These are phyloP conservation scores for Tolypocladium sp. DNA, from an alignment of 2,329 filamentous ascomycete species.

Conservation along the genomic window DNA sequence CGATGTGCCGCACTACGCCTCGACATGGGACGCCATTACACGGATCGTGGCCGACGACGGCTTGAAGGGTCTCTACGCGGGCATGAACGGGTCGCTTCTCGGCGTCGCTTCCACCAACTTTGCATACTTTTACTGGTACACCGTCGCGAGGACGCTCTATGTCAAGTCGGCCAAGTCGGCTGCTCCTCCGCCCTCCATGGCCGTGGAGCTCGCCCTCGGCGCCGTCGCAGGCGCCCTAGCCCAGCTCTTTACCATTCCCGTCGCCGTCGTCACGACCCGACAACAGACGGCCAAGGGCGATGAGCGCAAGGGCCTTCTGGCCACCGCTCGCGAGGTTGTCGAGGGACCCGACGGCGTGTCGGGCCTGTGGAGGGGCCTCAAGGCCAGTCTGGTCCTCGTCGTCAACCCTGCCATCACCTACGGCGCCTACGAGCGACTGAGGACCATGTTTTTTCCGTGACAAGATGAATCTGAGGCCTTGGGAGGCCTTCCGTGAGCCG, in stretches of 20 bases:
- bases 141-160: constrained; percentile 75
- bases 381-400: constrained; percentile 90
- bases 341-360: constrained; percentile 81
- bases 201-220: constrained; percentile 74
- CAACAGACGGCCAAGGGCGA: constrained; percentile 86
- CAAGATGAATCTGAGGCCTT: constrained; percentile 64
- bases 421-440: constrained; percentile 86
- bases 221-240: constrained; percentile 84
- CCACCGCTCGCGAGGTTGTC: constrained; percentile 82
- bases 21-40: constrained; percentile 77
- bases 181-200: constrained; percentile 57
- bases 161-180: constrained; percentile 45
- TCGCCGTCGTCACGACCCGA: constrained; percentile 88
- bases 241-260: constrained; percentile 92
- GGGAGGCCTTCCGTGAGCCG: constrained; percentile 82
- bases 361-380: constrained; percentile 89
- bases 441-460: constrained; percentile 67
- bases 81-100: constrained; percentile 76
- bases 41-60: constrained; percentile 81
- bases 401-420: constrained; percentile 98
- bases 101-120: constrained; percentile 98
- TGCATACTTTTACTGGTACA: constrained; percentile 99
- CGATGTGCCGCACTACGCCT: constrained; percentile 65
- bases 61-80: constrained; percentile 73
- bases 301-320: constrained; percentile 78